Percentiles rank a stretch among this genome's conserved stretches.
phyloP scores from a whole-genome alignment of 2,329 filamentous ascomycete genomes.

The Calonectria pseudoturangicola region DNA sequence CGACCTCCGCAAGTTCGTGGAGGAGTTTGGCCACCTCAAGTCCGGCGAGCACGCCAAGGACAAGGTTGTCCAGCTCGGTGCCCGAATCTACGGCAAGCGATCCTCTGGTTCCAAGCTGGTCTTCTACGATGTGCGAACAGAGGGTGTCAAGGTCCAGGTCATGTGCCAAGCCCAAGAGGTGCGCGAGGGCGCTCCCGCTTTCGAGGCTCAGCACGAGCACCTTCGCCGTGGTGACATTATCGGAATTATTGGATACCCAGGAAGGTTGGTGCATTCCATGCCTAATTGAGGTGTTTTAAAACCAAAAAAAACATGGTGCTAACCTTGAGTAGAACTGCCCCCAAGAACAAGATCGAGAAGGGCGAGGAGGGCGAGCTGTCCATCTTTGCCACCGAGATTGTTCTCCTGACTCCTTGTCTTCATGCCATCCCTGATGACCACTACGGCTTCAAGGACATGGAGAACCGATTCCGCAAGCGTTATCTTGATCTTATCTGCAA shows the following conservation, averaged over 20 bases:
- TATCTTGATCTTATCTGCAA: slow-evolving; percentile 99
- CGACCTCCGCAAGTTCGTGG: slow-evolving; percentile 86
- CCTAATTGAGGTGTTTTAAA: neutral
- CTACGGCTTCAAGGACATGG: slow-evolving; percentile 96
- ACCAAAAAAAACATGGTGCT: neutral
- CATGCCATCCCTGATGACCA: slow-evolving; percentile 86
- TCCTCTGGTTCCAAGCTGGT: slow-evolving; percentile 87
- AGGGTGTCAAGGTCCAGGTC: slow-evolving; percentile 85
- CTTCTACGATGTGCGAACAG: slow-evolving; percentile 83
- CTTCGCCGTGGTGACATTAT: slow-evolving; percentile 95
- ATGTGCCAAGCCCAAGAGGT: slow-evolving; percentile 92
- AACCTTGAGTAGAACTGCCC: slow-evolving; percentile 78
- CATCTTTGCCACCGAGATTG: slow-evolving; percentile 91
- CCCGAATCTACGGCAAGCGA: slow-evolving; percentile 92
- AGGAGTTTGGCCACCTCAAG: slow-evolving; percentile 87
- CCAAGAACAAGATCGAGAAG: slow-evolving; percentile 90
- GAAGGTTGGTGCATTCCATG: slow-evolving; percentile 47
- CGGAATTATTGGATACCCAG: slow-evolving; percentile 68
- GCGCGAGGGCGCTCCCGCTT: slow-evolving; percentile 78
- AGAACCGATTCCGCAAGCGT: slow-evolving; percentile 93
- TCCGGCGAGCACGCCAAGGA: slow-evolving; percentile 90
- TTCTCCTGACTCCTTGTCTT: slow-evolving; percentile 91
- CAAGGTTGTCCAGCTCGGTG: slow-evolving; percentile 84
- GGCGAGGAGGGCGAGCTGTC: slow-evolving; percentile 88
- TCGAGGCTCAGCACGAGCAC: slow-evolving; percentile 91